A percentile compares a stretch with the other conserved stretches of the same genome.
Conservation (phyloP, 2,329 filamentous ascomycete species). For the Xylaria sp. region DNA sequence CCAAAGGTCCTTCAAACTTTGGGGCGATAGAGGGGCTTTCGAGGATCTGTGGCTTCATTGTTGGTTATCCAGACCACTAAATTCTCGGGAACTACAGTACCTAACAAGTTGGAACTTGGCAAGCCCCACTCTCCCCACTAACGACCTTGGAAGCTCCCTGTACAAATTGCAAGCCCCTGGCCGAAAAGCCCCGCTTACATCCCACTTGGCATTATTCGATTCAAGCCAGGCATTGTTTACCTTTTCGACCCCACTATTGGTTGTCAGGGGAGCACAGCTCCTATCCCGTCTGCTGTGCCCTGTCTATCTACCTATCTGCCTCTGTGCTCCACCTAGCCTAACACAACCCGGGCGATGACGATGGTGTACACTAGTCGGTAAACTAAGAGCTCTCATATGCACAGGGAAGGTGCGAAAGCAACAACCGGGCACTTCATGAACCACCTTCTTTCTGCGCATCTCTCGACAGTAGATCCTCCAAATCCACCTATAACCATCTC, state of each 20-base stretch:
- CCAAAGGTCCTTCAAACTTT: background rate
- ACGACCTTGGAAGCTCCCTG: background rate
- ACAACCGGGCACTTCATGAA: constrained; percentile 8
- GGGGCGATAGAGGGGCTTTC: constrained; percentile 28
- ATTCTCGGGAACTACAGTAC: background rate
- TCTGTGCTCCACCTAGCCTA: constrained; percentile 4
- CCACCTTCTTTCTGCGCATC: constrained; percentile 3
- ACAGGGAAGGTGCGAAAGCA: constrained; percentile 25
- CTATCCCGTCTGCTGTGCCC: constrained; percentile 13
- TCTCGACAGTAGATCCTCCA: constrained; percentile 24
- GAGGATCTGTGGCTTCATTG: background rate
- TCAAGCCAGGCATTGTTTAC: constrained; percentile 45
- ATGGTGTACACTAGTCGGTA: constrained; percentile 5
- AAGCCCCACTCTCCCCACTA: background rate
- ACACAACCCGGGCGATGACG: constrained; percentile 24
- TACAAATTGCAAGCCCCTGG: background rate
- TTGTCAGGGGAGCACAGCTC: constrained; percentile 43
- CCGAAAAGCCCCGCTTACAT: background rate
- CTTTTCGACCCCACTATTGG: constrained; percentile 41
- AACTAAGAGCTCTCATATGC: constrained; percentile 24
- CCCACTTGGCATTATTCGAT: constrained; percentile 5
- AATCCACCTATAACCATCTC: background rate
- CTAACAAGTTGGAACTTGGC: background rate
- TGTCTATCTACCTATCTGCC: background rate
- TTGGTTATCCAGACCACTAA: background rate